Conservation (phyloP, 768 basidiomycete species). For the Psilocybe subaeruginosa region DNA sequence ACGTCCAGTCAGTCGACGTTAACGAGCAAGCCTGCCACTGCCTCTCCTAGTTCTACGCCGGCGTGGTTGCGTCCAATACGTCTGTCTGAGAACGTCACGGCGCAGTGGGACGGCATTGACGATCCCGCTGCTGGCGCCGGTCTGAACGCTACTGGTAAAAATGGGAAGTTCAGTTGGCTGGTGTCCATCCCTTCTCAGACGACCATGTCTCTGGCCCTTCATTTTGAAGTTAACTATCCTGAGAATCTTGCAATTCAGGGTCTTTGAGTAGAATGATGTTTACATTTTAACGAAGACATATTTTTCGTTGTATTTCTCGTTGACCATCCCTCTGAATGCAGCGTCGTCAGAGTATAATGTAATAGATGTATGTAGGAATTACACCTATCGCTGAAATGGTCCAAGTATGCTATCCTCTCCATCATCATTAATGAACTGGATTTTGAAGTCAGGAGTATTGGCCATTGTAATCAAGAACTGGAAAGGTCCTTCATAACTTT, state of each 20-base stretch:
- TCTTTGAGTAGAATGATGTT: background rate
- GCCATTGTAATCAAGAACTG: too few relatives aligned
- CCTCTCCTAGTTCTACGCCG: background rate
- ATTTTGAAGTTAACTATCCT: conserved; percentile 40
- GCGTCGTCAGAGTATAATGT: too few relatives aligned
- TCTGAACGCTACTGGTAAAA: conserved; percentile 28
- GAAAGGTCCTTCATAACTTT: too few relatives aligned
- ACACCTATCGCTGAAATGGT: too few relatives aligned
- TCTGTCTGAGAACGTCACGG: conserved; percentile 33
- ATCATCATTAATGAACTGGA: too few relatives aligned
- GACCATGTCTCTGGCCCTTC: conserved; percentile 36
- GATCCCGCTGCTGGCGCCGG: conserved; percentile 27
- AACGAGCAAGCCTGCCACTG: conserved; percentile 12
- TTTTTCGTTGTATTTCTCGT: too few relatives aligned
- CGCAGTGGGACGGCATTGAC: conserved; percentile 42
- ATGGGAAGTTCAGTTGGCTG: conserved; percentile 37
- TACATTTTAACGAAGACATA: too few relatives aligned
- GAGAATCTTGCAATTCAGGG: conserved; percentile 6
- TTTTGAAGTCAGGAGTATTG: too few relatives aligned
- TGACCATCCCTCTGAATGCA: too few relatives aligned
- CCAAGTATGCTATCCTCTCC: too few relatives aligned
- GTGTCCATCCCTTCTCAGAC: conserved; percentile 32
- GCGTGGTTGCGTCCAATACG: conserved; percentile 15
- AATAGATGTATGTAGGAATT: too few relatives aligned
- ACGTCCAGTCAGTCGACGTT: background rate